These are phyloP conservation scores for Blastobotrys indianensis DNA, from an alignment of 1,139 yeast species.

Conservation along the genomic window DNA sequence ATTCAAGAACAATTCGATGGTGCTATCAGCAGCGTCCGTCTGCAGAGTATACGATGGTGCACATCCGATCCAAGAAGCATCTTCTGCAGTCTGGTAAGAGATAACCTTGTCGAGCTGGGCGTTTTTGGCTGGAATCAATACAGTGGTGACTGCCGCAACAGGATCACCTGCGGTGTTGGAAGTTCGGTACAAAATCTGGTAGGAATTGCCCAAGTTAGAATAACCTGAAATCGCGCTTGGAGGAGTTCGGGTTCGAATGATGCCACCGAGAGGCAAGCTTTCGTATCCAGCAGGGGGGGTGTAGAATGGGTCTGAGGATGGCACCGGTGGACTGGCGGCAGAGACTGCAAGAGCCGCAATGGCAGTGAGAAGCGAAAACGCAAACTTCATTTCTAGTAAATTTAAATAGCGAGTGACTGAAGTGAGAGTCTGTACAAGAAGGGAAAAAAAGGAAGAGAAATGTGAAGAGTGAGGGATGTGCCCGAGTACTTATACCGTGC, in stretches of 20 bases:
- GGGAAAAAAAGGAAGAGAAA: neutral
- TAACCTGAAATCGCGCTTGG: slow-evolving; percentile 8
- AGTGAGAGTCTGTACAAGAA: neutral
- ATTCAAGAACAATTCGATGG: slow-evolving; percentile 7
- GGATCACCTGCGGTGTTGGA: slow-evolving; percentile 26
- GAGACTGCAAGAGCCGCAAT: neutral
- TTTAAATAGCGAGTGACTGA: neutral
- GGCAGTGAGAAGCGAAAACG: neutral
- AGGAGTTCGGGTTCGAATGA: slow-evolving; percentile 16
- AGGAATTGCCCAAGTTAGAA: slow-evolving; percentile 2
- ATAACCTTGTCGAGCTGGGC: slow-evolving; percentile 19
- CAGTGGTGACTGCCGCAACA: slow-evolving; percentile 26
- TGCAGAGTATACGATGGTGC: slow-evolving; percentile 29
- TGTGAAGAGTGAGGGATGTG: neutral
- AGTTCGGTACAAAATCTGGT: slow-evolving; percentile 27
- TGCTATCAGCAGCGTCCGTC: neutral
- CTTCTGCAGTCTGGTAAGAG: slow-evolving; percentile 30
- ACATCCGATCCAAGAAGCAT: slow-evolving; percentile 25
- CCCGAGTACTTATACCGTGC: too few relatives aligned
- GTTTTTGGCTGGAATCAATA: slow-evolving; percentile 23
- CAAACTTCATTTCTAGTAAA: neutral
- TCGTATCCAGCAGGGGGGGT: slow-evolving; percentile 20
- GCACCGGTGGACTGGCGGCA: slow-evolving; percentile 8
- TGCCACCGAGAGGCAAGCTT: slow-evolving; percentile 16
- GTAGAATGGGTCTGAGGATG: slow-evolving; percentile 23